These are phyloP conservation scores for Kluyveromyces sp. DNA, from an alignment of 1,139 yeast genomes.

Conservation along the genomic window DNA sequence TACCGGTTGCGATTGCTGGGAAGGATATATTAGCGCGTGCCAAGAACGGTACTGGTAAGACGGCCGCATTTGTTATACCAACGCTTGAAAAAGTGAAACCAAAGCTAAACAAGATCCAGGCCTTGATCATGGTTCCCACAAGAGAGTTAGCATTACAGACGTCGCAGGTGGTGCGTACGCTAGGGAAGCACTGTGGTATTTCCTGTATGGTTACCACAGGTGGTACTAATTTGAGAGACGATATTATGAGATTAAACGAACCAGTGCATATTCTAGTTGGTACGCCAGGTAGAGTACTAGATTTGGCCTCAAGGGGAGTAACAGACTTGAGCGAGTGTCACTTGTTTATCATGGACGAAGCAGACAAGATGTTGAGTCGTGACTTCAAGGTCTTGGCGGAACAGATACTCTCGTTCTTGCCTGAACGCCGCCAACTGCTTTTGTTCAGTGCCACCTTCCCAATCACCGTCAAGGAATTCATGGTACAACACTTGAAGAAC, in stretches of 20 bases:
- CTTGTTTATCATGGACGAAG: constrained; percentile 96
- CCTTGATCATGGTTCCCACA: constrained; percentile 83
- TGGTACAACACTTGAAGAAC: constrained; percentile 82
- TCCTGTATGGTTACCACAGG: constrained; percentile 99
- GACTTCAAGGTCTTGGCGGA: constrained; percentile 87
- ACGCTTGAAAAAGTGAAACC: constrained; percentile 80
- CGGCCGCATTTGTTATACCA: constrained; percentile 93
- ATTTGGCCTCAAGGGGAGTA: constrained; percentile 78
- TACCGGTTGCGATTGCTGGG: constrained; percentile 92
- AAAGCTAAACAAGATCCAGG: constrained; percentile 76
- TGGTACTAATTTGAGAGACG: constrained; percentile 92
- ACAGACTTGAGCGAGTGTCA: constrained; percentile 86
- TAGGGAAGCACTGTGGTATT: constrained; percentile 87
- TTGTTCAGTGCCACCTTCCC: constrained; percentile 97
- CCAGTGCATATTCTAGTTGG: constrained; percentile 90
- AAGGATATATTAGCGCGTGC: constrained; percentile 97
- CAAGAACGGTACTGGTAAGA: constrained; percentile 96
- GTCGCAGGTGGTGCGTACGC: constrained; percentile 93
- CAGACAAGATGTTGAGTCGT: constrained; percentile 90
- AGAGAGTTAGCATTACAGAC: constrained; percentile 96
- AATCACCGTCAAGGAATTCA: constrained; percentile 80
- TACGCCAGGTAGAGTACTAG: constrained; percentile 95
- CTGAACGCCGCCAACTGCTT: constrained; percentile 72
- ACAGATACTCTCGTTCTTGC: constrained; percentile 78
- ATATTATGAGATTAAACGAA: constrained; percentile 84